Base-by-base conservation (phyloP, 192 early-diverging fungal genomes). In the Haplosporangium gracile region DNA sequence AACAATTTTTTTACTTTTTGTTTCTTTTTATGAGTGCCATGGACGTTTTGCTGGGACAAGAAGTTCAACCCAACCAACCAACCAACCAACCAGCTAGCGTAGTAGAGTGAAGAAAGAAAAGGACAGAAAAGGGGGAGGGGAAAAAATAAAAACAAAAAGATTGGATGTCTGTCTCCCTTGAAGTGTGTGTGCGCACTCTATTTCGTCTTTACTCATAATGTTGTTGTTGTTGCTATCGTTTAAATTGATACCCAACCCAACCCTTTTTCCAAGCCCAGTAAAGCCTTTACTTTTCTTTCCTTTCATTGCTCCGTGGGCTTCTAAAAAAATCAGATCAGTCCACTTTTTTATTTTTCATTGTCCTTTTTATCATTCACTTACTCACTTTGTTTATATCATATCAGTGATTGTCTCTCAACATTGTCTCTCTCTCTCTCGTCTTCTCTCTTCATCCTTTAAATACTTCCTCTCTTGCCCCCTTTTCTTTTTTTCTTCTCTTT, bases 121-220 rank as follows among this genome's bases (percentile, higher is more conserved):
- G 36, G 20, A 40, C 29, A 43, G 39, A 71, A 71, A 71, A n/a
- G n/a, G 26, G 47, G 7, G 32, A 74, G 53, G 53, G 1, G 53
- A 74, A 74, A 74, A 74, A 74, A 36, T 34, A 51, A 74, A 74
- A 74, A 29, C 53, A 74, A 74, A 74, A 74, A 74, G 43, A 74
- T 51, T 51, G 49, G 49, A 18, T 51, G 49, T 18, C 16, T 51
- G 47, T 49, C 13, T 49, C 47, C 15, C 47, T 49, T 65, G 63
- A n/a, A 65, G 63, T 32, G 65, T 32, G 24, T 71, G 70, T 32
- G n/a, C 70, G 26, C 32, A 18, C 70, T 71, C 39, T n/a, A 42
- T 8, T 73, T 72, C 4, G 13, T 72, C 20, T 72, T 72, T 15
- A 40, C 42, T n/a, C 13, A 47, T 72, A n/a, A 34, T 24, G 0